Percentiles rank a stretch among this genome's conserved stretches.
phyloP scores from a whole-genome alignment of 2,329 filamentous ascomycete species.

The Tolypocladium amazonense region DNA sequence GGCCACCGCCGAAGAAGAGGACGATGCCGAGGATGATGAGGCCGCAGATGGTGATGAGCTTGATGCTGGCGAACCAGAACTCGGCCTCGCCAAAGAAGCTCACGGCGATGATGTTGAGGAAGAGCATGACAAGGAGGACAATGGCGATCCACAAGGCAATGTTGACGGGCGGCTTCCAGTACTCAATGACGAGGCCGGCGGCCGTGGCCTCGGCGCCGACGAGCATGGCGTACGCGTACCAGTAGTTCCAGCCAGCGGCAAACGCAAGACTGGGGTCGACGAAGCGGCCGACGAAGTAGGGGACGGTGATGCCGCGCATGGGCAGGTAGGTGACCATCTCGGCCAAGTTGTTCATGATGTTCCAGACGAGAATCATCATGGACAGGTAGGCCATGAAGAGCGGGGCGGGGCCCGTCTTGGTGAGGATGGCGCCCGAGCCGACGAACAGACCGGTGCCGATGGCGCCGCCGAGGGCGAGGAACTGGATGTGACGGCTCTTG shows the following conservation, averaged over 20 bases:
- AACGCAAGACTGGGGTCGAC: conserved; percentile 46
- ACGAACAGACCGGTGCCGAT: conserved; percentile 57
- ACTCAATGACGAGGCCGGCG: conserved; percentile 47
- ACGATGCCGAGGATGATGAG: conserved; percentile 46
- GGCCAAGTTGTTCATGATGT: conserved; percentile 42
- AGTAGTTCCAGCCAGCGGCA: conserved; percentile 50
- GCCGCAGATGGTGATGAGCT: conserved; percentile 47
- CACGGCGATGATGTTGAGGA: conserved; percentile 47
- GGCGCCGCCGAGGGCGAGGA: conserved; percentile 44
- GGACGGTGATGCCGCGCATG: conserved; percentile 44
- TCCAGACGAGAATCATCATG: conserved; percentile 43
- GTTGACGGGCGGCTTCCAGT: conserved; percentile 43
- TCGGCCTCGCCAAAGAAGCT: conserved; percentile 50
- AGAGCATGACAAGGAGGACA: conserved; percentile 40
- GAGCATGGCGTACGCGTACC: conserved; percentile 49
- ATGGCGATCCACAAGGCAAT: conserved; percentile 50
- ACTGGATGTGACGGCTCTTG: conserved; percentile 50
- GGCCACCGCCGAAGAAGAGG: conserved; percentile 45
- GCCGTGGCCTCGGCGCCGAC: conserved; percentile 48
- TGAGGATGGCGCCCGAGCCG: conserved; percentile 46
- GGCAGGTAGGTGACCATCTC: conserved; percentile 47
- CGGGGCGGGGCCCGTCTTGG: conserved; percentile 50
- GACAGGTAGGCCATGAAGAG: conserved; percentile 58
- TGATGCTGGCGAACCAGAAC: conserved; percentile 51
- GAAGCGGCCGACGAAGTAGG: conserved; percentile 45